phyloP scores from a whole-genome alignment of 2,329 filamentous ascomycete species.

The Emmonsia crescens region DNA sequence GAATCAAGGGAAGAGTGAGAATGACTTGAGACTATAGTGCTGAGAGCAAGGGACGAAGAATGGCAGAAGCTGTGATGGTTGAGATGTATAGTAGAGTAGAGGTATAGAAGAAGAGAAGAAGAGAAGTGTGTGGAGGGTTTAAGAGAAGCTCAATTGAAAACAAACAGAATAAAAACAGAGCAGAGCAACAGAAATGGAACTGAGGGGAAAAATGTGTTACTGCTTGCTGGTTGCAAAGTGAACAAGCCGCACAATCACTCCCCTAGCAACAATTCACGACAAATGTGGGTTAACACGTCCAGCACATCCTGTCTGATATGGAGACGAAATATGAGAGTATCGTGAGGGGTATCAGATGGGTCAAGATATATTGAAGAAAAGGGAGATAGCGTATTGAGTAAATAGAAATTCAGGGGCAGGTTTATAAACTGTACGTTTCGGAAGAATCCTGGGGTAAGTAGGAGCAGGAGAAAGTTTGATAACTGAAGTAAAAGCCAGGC shows the following conservation, averaged over 20 bases:
- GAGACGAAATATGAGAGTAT: no score
- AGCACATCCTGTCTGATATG: no score
- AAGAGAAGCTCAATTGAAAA: neutral
- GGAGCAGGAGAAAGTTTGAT: no score
- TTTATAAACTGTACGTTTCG: no score
- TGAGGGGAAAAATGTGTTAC: neutral
- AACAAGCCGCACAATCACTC: neutral
- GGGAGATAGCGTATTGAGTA: no score
- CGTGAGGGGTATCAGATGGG: neutral
- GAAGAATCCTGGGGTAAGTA: no score
- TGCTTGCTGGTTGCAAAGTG: neutral
- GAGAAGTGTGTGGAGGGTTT: neutral
- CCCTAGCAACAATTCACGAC: neutral
- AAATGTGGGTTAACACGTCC: neutral
- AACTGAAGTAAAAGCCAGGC: no score
- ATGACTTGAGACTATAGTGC: neutral
- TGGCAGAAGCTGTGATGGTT: neutral
- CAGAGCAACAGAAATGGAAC: neutral
- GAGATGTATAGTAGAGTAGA: neutral
- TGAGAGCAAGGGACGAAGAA: neutral
- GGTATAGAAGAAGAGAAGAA: neutral
- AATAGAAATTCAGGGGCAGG: no score
- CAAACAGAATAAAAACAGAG: neutral
- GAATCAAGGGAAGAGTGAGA: neutral
- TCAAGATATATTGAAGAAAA: no score